Base-by-base conservation (phyloP, 768 basidiomycete genomes). In the Tricholoma flavovirens region DNA sequence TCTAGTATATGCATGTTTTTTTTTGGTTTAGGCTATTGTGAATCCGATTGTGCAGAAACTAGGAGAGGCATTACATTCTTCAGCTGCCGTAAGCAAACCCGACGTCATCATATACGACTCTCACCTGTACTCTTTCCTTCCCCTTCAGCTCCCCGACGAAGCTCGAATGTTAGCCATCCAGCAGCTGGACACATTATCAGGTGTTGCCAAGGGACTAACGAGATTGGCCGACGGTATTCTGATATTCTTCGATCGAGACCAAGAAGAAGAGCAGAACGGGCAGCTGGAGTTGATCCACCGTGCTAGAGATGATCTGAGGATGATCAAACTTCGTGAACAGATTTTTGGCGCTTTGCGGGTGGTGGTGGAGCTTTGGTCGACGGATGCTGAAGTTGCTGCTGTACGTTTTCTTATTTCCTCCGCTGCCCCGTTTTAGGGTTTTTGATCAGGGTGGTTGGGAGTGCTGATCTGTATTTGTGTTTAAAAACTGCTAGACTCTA, bases 151-250 rank as follows among this genome's bases (percentile, higher is more conserved):
- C 14, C 87, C 86, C 0, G 88, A 90, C 32, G 88, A 91, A 58
- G 83, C 90, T 0, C 83, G 86, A 5, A 66, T 72, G 0, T 64
- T 84, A 2, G 82, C 83, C 2, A 82, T 91, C 19, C 77, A 86
- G 12, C 86, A 93, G 56, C 77, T 96, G 1, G 86, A 90, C 61
- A 88, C 86, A 0, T 75, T 98, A 12, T 81, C 91, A 0, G 95
- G 93, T 9, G 83, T 94, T 24, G 90, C 92, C 1, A 89, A 88
- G 57, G 95, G 95, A 4, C 77, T 98, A 5, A 92, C 95, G 0
- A 82, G 88, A 12, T 82, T 82, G 0, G 79, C 79, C 4, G 94
- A 95, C 62, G 80, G 83, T 26, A 67, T 87, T 46, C 73, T 79
- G 38, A 79, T 84, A 29, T 74, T 85, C 11, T 84, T 84, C 51